A percentile compares a stretch with the other conserved stretches of the same genome.
These are phyloP conservation scores for Mycena crocata DNA, from an alignment of 768 basidiomycete species.

Conservation along the genomic window DNA sequence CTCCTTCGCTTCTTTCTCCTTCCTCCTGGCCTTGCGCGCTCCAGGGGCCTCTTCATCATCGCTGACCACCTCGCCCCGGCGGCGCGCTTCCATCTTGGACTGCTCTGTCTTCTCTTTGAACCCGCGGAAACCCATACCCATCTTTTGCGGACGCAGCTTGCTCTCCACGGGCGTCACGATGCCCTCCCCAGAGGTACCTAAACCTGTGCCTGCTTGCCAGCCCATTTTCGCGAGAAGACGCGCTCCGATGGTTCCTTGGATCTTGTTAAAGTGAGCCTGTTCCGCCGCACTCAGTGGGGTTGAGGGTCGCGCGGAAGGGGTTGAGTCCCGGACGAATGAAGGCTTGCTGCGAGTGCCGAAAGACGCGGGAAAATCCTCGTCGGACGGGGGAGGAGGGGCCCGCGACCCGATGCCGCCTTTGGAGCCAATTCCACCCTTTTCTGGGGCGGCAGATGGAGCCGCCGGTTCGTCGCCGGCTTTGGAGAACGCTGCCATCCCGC, in stretches of 20 bases:
- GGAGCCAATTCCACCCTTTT: slow-evolving; percentile 45
- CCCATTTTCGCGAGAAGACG: slow-evolving; percentile 96
- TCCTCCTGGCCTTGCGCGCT: slow-evolving; percentile 62
- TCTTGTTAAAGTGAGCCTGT: slow-evolving; percentile 83
- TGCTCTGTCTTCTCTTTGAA: slow-evolving; percentile 92
- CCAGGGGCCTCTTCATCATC: slow-evolving; percentile 74
- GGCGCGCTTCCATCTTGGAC: slow-evolving; percentile 80
- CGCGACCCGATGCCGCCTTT: slow-evolving; percentile 31
- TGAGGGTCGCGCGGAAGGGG: slow-evolving; percentile 59
- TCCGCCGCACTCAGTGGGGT: slow-evolving; percentile 73
- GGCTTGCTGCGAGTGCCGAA: slow-evolving; percentile 51
- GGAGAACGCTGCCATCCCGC: slow-evolving; percentile 31
- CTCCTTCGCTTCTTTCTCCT: slow-evolving; percentile 64
- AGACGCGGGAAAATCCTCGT: slow-evolving; percentile 52
- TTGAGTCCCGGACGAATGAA: slow-evolving; percentile 64
- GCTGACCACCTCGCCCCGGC: slow-evolving; percentile 78
- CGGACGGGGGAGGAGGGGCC: slow-evolving; percentile 26
- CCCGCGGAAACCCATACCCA: slow-evolving; percentile 89
- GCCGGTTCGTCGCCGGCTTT: slow-evolving; percentile 19
- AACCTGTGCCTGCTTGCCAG: slow-evolving; percentile 86
- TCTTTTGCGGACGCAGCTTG: slow-evolving; percentile 85
- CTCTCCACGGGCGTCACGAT: slow-evolving; percentile 91
- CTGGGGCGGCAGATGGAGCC: slow-evolving; percentile 17
- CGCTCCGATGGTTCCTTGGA: slow-evolving; percentile 84
- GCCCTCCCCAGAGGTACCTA: slow-evolving; percentile 81